phyloP scores from a whole-genome alignment of 345 rosid genomes.

The Arabidopsis thaliana region DNA sequence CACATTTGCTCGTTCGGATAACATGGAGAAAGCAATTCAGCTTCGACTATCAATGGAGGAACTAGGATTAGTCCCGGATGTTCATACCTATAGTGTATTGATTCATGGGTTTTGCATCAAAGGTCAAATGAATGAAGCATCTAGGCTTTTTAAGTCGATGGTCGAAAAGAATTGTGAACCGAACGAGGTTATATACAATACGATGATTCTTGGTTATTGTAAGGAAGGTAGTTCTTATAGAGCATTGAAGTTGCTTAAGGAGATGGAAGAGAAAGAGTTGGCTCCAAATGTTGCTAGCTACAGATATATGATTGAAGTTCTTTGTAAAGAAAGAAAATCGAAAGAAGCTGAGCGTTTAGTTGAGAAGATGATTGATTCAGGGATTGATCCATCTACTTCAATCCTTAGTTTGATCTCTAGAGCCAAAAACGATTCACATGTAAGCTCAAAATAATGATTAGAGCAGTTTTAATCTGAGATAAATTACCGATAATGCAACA shows the following conservation, averaged over 20 bases:
- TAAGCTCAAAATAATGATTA: slow-evolving; percentile 18
- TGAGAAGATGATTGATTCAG: slow-evolving; percentile 57
- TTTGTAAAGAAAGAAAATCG: slow-evolving; percentile 69
- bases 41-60: slow-evolving; percentile 58
- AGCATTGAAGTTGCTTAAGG: slow-evolving; percentile 64
- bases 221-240: slow-evolving; percentile 69
- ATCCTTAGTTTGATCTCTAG: slow-evolving; percentile 48
- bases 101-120: slow-evolving; percentile 71
- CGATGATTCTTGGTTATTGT: slow-evolving; percentile 76
- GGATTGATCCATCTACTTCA: slow-evolving; percentile 59
- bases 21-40: slow-evolving; percentile 69
- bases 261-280: slow-evolving; percentile 62
- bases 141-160: slow-evolving; percentile 60
- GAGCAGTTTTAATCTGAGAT: background rate
- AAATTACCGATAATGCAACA: too few relatives aligned
- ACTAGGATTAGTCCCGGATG: slow-evolving; percentile 69
- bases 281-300: slow-evolving; percentile 74
- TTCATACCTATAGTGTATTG: slow-evolving; percentile 60
- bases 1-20: slow-evolving; percentile 50
- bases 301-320: slow-evolving; percentile 55
- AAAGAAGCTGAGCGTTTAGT: slow-evolving; percentile 65
- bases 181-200: slow-evolving; percentile 69
- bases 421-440: slow-evolving; percentile 44
- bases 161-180: slow-evolving; percentile 51
- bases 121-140: slow-evolving; percentile 78